phyloP scores from a whole-genome alignment of 2,329 filamentous ascomycete genomes.

The Escovopsis sp. region DNA sequence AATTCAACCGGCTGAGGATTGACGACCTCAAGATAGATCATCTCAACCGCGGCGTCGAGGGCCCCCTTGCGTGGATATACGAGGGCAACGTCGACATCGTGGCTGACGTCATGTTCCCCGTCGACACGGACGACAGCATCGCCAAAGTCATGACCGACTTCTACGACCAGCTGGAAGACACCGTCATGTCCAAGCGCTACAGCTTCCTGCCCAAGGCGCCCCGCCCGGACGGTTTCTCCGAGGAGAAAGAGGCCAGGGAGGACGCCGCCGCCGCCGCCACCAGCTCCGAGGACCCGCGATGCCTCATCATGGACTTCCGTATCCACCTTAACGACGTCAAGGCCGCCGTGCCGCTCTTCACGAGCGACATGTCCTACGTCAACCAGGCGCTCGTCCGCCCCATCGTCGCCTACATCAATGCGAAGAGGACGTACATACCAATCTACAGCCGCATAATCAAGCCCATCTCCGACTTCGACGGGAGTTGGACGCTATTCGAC shows the following conservation, averaged over 20 bases:
- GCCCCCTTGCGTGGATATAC: constrained; percentile 94
- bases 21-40: constrained; percentile 93
- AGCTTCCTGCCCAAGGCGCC: constrained; percentile 37
- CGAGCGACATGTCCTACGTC: constrained; percentile 79
- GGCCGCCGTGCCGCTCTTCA: constrained; percentile 85
- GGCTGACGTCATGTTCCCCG: constrained; percentile 86
- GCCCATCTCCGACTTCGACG: constrained; percentile 75
- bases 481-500: constrained; percentile 88
- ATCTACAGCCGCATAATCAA: constrained; percentile 93
- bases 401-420: constrained; percentile 97
- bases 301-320: constrained; percentile 86
- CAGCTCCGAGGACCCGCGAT: constrained; percentile 52
- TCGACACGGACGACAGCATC: constrained; percentile 74
- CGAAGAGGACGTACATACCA: constrained; percentile 85
- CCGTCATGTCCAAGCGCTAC: constrained; percentile 66
- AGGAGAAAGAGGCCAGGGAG: constrained; percentile 9
- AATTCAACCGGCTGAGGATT: constrained; percentile 82
- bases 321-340: constrained; percentile 91
- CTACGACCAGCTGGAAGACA: constrained; percentile 89
- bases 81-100: constrained; percentile 96
- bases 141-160: constrained; percentile 94
- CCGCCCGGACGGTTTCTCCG: constrained; percentile 19
- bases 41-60: constrained; percentile 81
- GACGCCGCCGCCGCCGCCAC: constrained; percentile 3
- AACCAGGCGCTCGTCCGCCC: constrained; percentile 91